Base-by-base conservation (phyloP, 352 stramenopile genomes). In the Globisporangium nagaii region DNA sequence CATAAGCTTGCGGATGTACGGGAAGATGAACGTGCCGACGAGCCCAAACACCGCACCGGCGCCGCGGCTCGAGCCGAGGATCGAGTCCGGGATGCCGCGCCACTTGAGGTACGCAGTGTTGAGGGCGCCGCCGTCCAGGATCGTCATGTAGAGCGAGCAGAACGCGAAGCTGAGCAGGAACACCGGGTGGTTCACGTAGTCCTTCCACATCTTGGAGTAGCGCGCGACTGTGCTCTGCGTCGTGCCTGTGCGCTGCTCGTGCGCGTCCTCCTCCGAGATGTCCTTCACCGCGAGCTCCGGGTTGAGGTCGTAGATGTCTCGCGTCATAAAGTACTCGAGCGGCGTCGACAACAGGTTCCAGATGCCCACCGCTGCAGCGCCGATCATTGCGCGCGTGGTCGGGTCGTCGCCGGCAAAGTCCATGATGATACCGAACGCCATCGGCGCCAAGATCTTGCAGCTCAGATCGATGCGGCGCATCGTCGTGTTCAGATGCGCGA, bases 291-390 rank as follows among this genome's bases (percentile, higher is more conserved):
- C 63, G 13, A 90, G 57, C 30, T 71, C 60, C 0, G 77, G 71
- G 4, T 68, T 66, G 19, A 90, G 63, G 17, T 69, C 60, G 58
- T 91, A 91, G 19, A 88, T 75, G 28, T 89, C 76, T 24, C 66
- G 71, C 4, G 71, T 84, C 74, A 93, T 85, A 36, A 60, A 73
- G 58, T 88, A 88, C 52, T 94, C 84, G 4, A 94, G 61, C 6
- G 84, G 79, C 9, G 60, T 88, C 6, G 84, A 90, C 15, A 93
- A 67, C 7, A 90, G 37, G 46, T 94, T 94, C 84, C 84, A 94
- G 4, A 89, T 65, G 0, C 72, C 80, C 1, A 94, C 78, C 0
- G 75, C 68, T 1, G 74, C 75, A 13, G 79, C 73, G 2, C 82
- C 81, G 20, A 87, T 71, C 59, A 86, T 77, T 15, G 79, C 73